A percentile compares a stretch with the other conserved stretches of the same genome.
phyloP scores from a whole-genome alignment of 1,284 basidiomycete species.

The Leucoagaricus sp. region DNA sequence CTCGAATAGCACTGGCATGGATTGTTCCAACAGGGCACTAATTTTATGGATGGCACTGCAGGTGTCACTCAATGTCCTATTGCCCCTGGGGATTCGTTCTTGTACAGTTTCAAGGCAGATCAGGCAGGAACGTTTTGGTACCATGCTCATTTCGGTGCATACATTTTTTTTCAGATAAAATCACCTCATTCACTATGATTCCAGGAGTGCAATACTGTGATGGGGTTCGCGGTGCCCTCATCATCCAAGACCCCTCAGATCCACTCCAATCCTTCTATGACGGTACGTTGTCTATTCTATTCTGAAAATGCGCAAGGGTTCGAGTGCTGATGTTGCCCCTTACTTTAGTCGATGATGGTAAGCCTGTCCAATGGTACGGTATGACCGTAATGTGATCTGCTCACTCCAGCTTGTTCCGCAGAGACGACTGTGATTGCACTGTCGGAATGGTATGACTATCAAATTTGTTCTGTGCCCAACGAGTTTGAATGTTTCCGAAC shows the following conservation, averaged over 20 bases:
- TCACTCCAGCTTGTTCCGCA: background rate
- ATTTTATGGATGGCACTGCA: constrained; percentile 37
- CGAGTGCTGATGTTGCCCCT: background rate
- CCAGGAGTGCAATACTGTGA: constrained; percentile 18
- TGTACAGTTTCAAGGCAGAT: constrained; percentile 30
- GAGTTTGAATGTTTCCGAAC: too few species aligned
- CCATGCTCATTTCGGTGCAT: constrained; percentile 44
- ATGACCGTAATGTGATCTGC: background rate
- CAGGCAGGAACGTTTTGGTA: constrained; percentile 49
- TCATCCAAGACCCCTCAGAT: constrained; percentile 15
- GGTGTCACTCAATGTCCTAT: constrained; percentile 42
- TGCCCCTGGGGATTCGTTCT: constrained; percentile 27
- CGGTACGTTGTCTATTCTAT: constrained; percentile 3
- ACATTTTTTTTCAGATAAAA: background rate
- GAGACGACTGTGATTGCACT: constrained; percentile 19
- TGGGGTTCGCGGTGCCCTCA: constrained; percentile 15
- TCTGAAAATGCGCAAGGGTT: background rate
- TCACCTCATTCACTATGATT: background rate
- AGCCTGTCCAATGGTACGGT: background rate
- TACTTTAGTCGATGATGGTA: constrained; percentile 15
- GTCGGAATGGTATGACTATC: constrained; percentile 15
- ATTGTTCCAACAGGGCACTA: constrained; percentile 32
- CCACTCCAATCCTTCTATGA: constrained; percentile 11
- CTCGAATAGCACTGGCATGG: constrained; percentile 35
- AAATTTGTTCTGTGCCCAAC: too few species aligned